phyloP scores from a whole-genome alignment of 1,284 basidiomycete genomes.

The Filobasidium uniguttulatum region DNA sequence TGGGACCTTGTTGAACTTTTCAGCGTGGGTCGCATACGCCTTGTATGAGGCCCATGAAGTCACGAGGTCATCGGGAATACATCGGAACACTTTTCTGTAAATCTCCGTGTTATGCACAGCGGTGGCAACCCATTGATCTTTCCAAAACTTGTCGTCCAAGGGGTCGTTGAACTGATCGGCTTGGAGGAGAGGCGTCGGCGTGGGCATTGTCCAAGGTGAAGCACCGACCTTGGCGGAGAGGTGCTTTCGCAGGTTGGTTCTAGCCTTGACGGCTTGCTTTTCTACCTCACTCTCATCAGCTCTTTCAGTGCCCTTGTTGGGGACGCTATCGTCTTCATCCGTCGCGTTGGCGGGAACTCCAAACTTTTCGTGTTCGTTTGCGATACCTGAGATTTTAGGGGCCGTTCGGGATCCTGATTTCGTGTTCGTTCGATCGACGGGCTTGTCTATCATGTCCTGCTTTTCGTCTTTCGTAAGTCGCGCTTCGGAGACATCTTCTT shows the following conservation, averaged over 20 bases:
- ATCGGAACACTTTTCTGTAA: slow-evolving; percentile 82
- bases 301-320: slow-evolving; percentile 20
- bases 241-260: slow-evolving; percentile 46
- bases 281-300: slow-evolving; percentile 44
- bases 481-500: slow-evolving; percentile 8
- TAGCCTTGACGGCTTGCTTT: slow-evolving; percentile 42
- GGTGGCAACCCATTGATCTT: slow-evolving; percentile 69
- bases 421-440: slow-evolving; percentile 19
- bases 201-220: slow-evolving; percentile 45
- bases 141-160: slow-evolving; percentile 71
- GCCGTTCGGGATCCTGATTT: slow-evolving; percentile 20
- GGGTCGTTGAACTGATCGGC: slow-evolving; percentile 75
- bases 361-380: slow-evolving; percentile 26
- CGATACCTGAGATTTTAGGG: slow-evolving; percentile 28
- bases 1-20: slow-evolving; percentile 44
- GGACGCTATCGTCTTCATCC: slow-evolving; percentile 38
- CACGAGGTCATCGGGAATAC: slow-evolving; percentile 75
- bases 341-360: slow-evolving; percentile 47
- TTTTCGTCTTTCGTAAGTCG: neutral
- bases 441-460: neutral
- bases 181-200: slow-evolving; percentile 55
- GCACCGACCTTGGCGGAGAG: slow-evolving; percentile 44
- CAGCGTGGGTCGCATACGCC: slow-evolving; percentile 60
- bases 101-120: slow-evolving; percentile 84
- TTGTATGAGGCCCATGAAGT: slow-evolving; percentile 92